Percentiles rank a stretch among this genome's conserved stretches.
Evolutionary conservation across 257 asterid genomes (phyloP).

Genomic region (Nicotiana attenuata): DNA sequence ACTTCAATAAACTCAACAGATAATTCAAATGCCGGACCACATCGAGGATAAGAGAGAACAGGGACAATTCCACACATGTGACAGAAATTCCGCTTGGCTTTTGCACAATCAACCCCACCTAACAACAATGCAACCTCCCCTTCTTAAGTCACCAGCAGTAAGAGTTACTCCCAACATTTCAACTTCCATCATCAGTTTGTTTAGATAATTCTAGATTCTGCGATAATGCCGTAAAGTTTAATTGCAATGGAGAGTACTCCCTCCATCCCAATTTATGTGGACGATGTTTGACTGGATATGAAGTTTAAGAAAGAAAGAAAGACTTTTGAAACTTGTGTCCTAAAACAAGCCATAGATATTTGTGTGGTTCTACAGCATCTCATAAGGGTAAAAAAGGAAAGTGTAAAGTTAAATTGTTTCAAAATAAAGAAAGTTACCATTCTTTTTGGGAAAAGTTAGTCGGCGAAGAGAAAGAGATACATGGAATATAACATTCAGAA

Average conservation of each 20-base stretch:
- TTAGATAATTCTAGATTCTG: not conserved
- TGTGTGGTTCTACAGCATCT: too few relatives aligned
- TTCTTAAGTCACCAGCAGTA: not conserved
- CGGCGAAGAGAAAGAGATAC: too few relatives aligned
- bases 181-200: not conserved
- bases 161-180: not conserved
- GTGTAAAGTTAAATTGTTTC: too few relatives aligned
- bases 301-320: too few relatives aligned
- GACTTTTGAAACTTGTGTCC: too few relatives aligned
- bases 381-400: too few relatives aligned
- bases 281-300: too few relatives aligned
- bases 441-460: too few relatives aligned
- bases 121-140: not conserved
- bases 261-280: too few relatives aligned
- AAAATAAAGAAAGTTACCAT: too few relatives aligned
- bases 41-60: not conserved
- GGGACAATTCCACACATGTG: not conserved
- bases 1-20: not conserved
- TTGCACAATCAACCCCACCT: not conserved
- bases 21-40: not conserved
- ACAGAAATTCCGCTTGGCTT: not conserved
- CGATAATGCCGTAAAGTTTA: not conserved
- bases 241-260: not conserved
- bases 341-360: too few relatives aligned
- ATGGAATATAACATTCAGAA: too few relatives aligned